Evolutionary conservation across 768 basidiomycete species (phyloP), one percentile per base, ranked within the genome.

Genomic region (Pulveroboletus sp.): DNA sequence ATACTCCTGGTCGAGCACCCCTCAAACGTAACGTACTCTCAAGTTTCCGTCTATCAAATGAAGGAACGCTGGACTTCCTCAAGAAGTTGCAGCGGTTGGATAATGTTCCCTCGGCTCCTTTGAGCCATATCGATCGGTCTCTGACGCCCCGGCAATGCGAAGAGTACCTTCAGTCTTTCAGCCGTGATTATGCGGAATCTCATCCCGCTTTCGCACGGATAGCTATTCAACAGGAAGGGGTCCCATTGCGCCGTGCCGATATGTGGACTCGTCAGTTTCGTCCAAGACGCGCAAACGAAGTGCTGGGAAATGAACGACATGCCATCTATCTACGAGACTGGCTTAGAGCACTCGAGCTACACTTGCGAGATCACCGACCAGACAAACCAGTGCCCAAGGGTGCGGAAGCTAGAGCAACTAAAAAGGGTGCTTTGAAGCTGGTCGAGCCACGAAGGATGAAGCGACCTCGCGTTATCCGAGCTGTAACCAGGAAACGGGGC

Each of bases 251-350:
- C 58, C 70, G 36, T 48, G 28, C 43, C 71, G 75, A 80, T 36
- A 66, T 78, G 11, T 94, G 92, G 90, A 69, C 76, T 17, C 80
- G 85, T 40, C 85, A 79, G 58, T 93, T 86, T 79, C 81, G 79
- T 17, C 93, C 93, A 24, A 76, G 75, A 46, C 71, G 76, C 37
- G 89, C 90, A 11, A 76, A 78, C 21, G 80, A 93, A 52, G 81
- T 93, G 4, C 72, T 95, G 1, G 89, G 89, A 7, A 93, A 93
- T 60, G 82, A 89, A 63, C 63, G 67, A 8, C 78, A 80, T 43
- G 85, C 91, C 1, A 57, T 73, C 26, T 89, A 85, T 66, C 72
- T 94, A 47, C 79, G 86, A 35, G 80, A 86, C 44, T 94, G 92
- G 92, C 73, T 94, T 42, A 67, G 68, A 24, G 82, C 86, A n/a